Evolutionary conservation across 2,329 filamentous ascomycete species (phyloP), one percentile per base, ranked within the genome.

Genomic region (Coniochaeta sp.): DNA sequence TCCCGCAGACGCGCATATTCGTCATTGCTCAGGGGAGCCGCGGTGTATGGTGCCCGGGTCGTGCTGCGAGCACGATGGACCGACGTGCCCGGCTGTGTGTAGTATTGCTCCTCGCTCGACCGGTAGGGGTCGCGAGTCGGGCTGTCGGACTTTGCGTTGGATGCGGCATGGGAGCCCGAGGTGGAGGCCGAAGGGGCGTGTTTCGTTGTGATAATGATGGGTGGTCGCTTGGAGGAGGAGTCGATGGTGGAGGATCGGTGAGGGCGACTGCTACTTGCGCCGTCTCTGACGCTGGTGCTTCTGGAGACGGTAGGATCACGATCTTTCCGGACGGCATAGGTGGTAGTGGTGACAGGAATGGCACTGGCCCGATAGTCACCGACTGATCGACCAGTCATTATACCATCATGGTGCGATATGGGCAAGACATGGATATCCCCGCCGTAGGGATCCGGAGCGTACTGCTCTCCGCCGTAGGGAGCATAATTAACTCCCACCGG

Each of bases 41-140:
- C 74, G 64, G 78, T 81, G 64, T 82, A 81, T 55, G 74, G 74
- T 34, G 65, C 65, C n/a, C 68, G 69, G 22, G 60, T 64, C 59
- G 77, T 72, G 69, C 79, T 80, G 59, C 80, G 77, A 50, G 80
- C 76, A 61, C 79, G 80, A 59, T 63, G 59, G 8, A 79, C 77
- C 32, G 84, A 85, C 5, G 82, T 80, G 58, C 83, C 82, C n/a
- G 84, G 84, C 63, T 84, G 77, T 32, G 82, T 70, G 67, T 82
- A 84, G 65, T 83, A 84, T 36, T 75, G 69, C 34, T 81, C 77
- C 42, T 86, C 82, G 66, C 77, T 82, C 17, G 78, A 71, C 54
- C 81, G 77, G 70, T 82, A 80, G 4, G 79, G 71, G 59, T 85
- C 81, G 63, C 79, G 73, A 55, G 75, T 68, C 19, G 84, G 83